Evolutionary conservation across 768 basidiomycete species (phyloP).

Genomic region (Termitomyces sp.): DNA sequence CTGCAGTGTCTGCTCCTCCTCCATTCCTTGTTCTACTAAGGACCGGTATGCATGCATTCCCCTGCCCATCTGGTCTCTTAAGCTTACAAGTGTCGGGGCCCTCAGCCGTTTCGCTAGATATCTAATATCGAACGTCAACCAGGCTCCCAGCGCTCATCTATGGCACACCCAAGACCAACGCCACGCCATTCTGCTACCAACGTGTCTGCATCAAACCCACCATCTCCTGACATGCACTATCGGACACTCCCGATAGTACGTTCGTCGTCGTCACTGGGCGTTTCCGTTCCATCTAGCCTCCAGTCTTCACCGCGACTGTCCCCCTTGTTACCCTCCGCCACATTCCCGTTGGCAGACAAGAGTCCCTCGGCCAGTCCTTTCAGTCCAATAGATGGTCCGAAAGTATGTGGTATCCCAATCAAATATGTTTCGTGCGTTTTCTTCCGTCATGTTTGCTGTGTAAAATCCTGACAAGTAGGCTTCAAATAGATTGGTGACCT

Average conservation of each 20-base stretch:
- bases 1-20: not conserved
- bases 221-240: slow-evolving; percentile 50
- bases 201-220: slow-evolving; percentile 11
- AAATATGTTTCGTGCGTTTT: slow-evolving; percentile 76
- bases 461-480: slow-evolving; percentile 5
- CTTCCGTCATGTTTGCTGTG: not conserved
- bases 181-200: slow-evolving; percentile 12
- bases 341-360: slow-evolving; percentile 36
- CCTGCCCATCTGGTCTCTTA: not conserved
- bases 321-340: slow-evolving; percentile 45
- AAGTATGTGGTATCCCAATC: slow-evolving; percentile 64
- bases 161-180: slow-evolving; percentile 14
- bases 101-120: slow-evolving; percentile 1
- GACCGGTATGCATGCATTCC: not conserved
- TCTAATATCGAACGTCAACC: slow-evolving; percentile 3
- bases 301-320: slow-evolving; percentile 39
- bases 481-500: slow-evolving; percentile 59
- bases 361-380: slow-evolving; percentile 22
- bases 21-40: not conserved
- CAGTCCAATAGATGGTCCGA: slow-evolving; percentile 34
- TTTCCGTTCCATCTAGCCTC: slow-evolving; percentile 23
- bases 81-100: not conserved
- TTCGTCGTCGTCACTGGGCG: slow-evolving; percentile 40
- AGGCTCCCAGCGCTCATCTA: slow-evolving; percentile 1
- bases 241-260: slow-evolving; percentile 52